These are phyloP conservation scores for Trametes sanguinea DNA, from an alignment of 768 basidiomycete species.

Conservation along the genomic window DNA sequence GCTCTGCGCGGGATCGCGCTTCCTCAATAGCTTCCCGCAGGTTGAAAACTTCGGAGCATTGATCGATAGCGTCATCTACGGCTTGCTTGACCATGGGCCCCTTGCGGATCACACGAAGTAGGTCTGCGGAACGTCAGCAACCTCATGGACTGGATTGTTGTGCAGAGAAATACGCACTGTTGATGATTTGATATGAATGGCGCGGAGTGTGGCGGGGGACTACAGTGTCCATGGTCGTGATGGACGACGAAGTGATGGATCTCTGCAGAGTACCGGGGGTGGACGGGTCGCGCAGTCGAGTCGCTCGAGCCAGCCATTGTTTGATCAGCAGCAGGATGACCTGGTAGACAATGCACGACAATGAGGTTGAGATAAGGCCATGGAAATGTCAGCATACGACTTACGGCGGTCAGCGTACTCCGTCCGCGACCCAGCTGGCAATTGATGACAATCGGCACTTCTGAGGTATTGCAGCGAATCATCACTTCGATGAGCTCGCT, in stretches of 20 bases:
- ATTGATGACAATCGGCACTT: conserved; percentile 88
- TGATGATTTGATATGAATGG: conserved; percentile 84
- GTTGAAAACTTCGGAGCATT: conserved; percentile 81
- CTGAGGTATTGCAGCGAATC: conserved; percentile 62
- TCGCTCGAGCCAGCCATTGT: conserved; percentile 66
- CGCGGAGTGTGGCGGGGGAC: conserved; percentile 38
- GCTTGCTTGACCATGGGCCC: conserved; percentile 83
- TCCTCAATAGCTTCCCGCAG: conserved; percentile 89
- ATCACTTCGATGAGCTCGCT: conserved; percentile 80
- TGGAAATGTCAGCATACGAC: conserved; percentile 23
- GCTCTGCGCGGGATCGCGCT: conserved; percentile 72
- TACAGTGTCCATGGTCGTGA: conserved; percentile 38
- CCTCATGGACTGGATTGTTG: conserved; percentile 4
- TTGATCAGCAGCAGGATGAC: conserved; percentile 82
- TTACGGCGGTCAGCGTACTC: conserved; percentile 85
- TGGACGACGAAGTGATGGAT: conserved; percentile 47
- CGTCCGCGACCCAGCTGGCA: conserved; percentile 94
- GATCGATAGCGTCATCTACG: conserved; percentile 88
- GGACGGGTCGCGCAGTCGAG: conserved; percentile 35
- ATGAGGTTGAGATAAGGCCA: no score
- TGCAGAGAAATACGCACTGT: conserved; percentile 54
- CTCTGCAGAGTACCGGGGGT: conserved; percentile 40
- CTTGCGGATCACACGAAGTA: conserved; percentile 83
- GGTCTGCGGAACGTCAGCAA: conserved; percentile 45
- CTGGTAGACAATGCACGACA: conserved; percentile 35